Base-by-base conservation (phyloP, 2,329 filamentous ascomycete genomes). In the Emericellopsis atlantica region DNA sequence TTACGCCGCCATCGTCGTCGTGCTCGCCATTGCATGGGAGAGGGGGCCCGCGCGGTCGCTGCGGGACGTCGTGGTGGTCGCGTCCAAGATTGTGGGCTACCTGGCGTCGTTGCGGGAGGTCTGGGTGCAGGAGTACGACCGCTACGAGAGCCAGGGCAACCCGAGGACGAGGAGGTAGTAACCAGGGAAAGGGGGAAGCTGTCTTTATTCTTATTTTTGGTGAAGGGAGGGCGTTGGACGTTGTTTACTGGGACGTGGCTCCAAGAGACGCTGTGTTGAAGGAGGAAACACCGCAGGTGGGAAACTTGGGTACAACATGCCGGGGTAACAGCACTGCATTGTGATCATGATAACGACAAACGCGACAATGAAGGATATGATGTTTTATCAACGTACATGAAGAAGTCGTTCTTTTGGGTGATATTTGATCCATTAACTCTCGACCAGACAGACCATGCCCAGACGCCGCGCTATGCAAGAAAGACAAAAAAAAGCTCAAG, bases 21-120 rank as follows among this genome's bases (percentile, higher is more conserved):
- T 78, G 0, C 67, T 67, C 0, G 64, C 78, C 15, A 68, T 71
- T 45, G 66, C 81, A 4, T 82, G 72, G 58, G 77, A 79, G 53
- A 66, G 85, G 3, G 80, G 87, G 0, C 55, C 81, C 14, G 74
- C 77, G 47, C 76, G 76, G 43, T 80, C 79, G 47, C 61, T 74
- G 12, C 66, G 69, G 45, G 84, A 92, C 59, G 51, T 64, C 11
- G 59, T 62, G 15, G 61, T 64, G 1, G 45, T 72, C 26, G 62
- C 54, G 9, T 52, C 60, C 43, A 66, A 63, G 51, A 35, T 70
- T n/a, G 51, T 57, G 21, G 67, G 64, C 6, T 74, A 72, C 50
- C 58, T 61, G 35, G 54, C 61, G 12, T 62, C 70, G 39, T 57
- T 74, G 40, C 70, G 61, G 54, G 65, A 70, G 43, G 65, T 77